These are phyloP conservation scores for Neurospora pannonica DNA, from an alignment of 495 filamentous ascomycete species.

Conservation along the genomic window DNA sequence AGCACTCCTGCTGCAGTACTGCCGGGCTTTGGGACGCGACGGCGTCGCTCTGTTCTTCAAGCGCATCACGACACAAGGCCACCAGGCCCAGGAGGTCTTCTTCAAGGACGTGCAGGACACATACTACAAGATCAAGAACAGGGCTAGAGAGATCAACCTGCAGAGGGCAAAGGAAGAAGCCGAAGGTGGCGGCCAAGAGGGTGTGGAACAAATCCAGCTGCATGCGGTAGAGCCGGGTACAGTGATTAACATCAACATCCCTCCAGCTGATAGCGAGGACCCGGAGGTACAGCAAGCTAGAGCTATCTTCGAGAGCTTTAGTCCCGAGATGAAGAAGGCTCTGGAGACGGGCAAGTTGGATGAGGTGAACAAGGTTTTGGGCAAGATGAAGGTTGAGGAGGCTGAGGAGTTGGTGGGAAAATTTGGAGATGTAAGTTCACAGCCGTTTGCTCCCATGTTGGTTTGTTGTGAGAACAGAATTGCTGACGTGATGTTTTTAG, in stretches of 20 bases:
- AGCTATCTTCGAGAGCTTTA: slow-evolving; percentile 73
- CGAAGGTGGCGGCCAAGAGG: slow-evolving; percentile 40
- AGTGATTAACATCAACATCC: slow-evolving; percentile 79
- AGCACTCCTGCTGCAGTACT: slow-evolving; percentile 87
- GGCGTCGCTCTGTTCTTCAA: slow-evolving; percentile 93
- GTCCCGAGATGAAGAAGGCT: slow-evolving; percentile 68
- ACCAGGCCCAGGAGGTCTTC: slow-evolving; percentile 90
- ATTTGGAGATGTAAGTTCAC: slow-evolving; percentile 55
- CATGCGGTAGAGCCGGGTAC: slow-evolving; percentile 94
- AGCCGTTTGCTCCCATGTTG: background rate
- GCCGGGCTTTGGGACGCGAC: slow-evolving; percentile 75
- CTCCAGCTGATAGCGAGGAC: slow-evolving; percentile 55
- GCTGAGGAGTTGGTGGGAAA: slow-evolving; percentile 84
- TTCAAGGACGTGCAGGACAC: slow-evolving; percentile 84
- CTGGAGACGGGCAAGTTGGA: slow-evolving; percentile 79
- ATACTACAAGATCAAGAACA: slow-evolving; percentile 67
- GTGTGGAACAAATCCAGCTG: slow-evolving; percentile 94
- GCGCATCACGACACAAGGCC: slow-evolving; percentile 81
- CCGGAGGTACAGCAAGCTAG: slow-evolving; percentile 55
- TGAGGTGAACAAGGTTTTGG: slow-evolving; percentile 89
- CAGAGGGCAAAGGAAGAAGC: slow-evolving; percentile 56
- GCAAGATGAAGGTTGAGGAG: slow-evolving; percentile 84
- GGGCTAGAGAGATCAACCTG: slow-evolving; percentile 65
- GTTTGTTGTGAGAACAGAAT: background rate
- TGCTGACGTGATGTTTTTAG: slow-evolving; percentile 19